Base-by-base conservation (phyloP, 2,329 filamentous ascomycete species). In the Leptographium lundbergii region DNA sequence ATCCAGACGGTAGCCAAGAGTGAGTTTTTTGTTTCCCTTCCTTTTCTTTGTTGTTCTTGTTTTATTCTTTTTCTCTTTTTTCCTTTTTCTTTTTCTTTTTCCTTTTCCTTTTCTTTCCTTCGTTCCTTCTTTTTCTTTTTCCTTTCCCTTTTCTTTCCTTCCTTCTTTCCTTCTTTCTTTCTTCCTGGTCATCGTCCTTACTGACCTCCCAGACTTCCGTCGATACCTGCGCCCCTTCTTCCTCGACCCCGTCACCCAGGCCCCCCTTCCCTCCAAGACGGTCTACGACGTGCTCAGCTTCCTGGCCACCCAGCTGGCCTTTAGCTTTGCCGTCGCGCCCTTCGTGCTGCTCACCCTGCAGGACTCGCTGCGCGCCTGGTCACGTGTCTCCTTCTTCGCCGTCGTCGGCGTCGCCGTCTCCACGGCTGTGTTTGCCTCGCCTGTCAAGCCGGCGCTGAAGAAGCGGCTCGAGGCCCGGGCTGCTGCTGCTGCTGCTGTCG, bases 1-100 rank as follows among this genome's bases (percentile, higher is more conserved):
- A 81, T 96, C 34, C 94, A 99, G 70, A 96, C 91, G 2, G 86
- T 86, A 22, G 91, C 94, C 59, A 99, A 99, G 77, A 91, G 91
- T 96, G 77, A 70, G 87, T 79, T 32, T 36, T 34, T 27, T 36
- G 6, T 19, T n/a, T 7, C 29, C 22, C 24, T 2, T 34, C 47
- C 13, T 17, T 32, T 53, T 25, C 57, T 13, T n/a, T 24, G 3
- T 48, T 53, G 22, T 29, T 19, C 11, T 25, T 54, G 10, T 34
- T 56, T 6, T 24, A 7, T 34, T 58, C 25, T 19, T 11, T 14
- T 2, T 45, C 17, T 24, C 2, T n/a, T 48, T 11, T 14, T 34
- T 53, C 25, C n/a, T 54, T 11, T 13, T 29, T 51, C 25, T 56
- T 13, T 19, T 19, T 4, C 45, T 54, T 25, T 34, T 53, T 11